A percentile compares a stretch with the other conserved stretches of the same genome.
phyloP scores from a whole-genome alignment of 1,139 yeast species.

The Hyphopichia wangnamkhiaoensis region DNA sequence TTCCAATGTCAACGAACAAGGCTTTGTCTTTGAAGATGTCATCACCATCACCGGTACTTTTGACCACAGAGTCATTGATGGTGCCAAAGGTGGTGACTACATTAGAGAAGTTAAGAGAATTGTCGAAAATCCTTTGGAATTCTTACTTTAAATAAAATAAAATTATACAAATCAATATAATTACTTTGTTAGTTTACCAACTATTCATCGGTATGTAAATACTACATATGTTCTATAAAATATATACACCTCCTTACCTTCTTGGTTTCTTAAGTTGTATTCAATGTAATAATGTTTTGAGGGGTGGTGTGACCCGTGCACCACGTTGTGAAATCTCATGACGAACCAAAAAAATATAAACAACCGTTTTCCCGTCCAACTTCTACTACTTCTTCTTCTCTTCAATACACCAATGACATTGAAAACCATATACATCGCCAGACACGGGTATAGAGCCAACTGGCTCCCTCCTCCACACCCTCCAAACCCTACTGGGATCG shows the following conservation, averaged over 20 bases:
- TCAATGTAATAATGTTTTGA: no score
- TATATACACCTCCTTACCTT: neutral
- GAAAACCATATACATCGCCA: constrained; percentile 49
- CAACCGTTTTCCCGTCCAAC: neutral
- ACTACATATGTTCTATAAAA: no score
- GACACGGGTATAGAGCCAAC: constrained; percentile 81
- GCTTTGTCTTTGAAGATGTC: constrained; percentile 88
- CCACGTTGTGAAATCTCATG: neutral
- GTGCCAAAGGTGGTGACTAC: constrained; percentile 97
- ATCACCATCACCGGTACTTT: constrained; percentile 93
- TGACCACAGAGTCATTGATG: constrained; percentile 97
- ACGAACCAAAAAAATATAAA: neutral
- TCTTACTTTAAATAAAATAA: constrained; percentile 71
- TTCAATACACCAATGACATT: constrained; percentile 35
- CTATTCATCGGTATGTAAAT: no score
- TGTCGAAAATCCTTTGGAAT: constrained; percentile 93
- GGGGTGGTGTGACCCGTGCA: no score
- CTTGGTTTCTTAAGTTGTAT: neutral
- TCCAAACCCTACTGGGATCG: constrained; percentile 77
- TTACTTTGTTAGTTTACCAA: neutral
- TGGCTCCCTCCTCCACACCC: constrained; percentile 81
- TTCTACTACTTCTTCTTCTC: neutral
- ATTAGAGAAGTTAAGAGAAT: constrained; percentile 89
- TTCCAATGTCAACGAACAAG: constrained; percentile 86
- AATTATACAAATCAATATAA: no score